A percentile compares a stretch with the other conserved stretches of the same genome.
These are phyloP conservation scores for Lecanicillium sp. DNA, from an alignment of 2,329 filamentous ascomycete species.

Conservation along the genomic window DNA sequence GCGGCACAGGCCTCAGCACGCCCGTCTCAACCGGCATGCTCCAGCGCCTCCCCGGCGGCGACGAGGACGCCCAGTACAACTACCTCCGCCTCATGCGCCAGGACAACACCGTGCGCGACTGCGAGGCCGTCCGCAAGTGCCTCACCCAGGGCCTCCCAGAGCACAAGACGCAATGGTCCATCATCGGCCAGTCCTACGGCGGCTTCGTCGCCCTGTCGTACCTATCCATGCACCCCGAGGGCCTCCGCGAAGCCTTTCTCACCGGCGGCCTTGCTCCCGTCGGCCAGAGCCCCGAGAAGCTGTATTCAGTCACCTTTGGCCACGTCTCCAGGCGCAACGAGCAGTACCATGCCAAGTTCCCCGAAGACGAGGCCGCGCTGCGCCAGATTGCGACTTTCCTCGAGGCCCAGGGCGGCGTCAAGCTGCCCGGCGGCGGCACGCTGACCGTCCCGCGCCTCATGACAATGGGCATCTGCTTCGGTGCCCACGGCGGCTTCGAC, in stretches of 20 bases:
- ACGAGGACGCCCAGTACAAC: slow-evolving; percentile 60
- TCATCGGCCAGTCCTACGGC: slow-evolving; percentile 87
- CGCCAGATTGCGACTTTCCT: slow-evolving; percentile 60
- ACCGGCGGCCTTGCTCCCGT: slow-evolving; percentile 79
- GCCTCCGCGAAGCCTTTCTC: slow-evolving; percentile 73
- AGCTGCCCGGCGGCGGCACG: slow-evolving; percentile 61
- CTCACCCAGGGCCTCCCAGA: slow-evolving; percentile 62
- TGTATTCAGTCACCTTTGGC: slow-evolving; percentile 65
- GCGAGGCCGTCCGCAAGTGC: slow-evolving; percentile 72
- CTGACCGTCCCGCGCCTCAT: slow-evolving; percentile 69
- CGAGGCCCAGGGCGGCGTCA: slow-evolving; percentile 43
- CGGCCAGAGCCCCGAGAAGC: slow-evolving; percentile 59
- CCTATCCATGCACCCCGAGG: slow-evolving; percentile 69
- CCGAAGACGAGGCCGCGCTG: slow-evolving; percentile 65
- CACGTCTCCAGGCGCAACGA: slow-evolving; percentile 65
- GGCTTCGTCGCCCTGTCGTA: slow-evolving; percentile 82
- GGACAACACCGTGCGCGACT: slow-evolving; percentile 83
- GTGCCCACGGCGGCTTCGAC: slow-evolving; percentile 70
- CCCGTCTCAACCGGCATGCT: slow-evolving; percentile 70
- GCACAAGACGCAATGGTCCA: slow-evolving; percentile 69
- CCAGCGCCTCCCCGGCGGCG: slow-evolving; percentile 44
- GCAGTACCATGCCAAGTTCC: slow-evolving; percentile 77
- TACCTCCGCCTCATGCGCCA: slow-evolving; percentile 82
- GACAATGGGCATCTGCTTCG: slow-evolving; percentile 70
- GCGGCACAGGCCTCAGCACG: slow-evolving; percentile 78